A percentile compares a stretch with the other conserved stretches of the same genome.
Evolutionary conservation across 73 alveolate species (phyloP).

Genomic region (Urostyla sp.): DNA sequence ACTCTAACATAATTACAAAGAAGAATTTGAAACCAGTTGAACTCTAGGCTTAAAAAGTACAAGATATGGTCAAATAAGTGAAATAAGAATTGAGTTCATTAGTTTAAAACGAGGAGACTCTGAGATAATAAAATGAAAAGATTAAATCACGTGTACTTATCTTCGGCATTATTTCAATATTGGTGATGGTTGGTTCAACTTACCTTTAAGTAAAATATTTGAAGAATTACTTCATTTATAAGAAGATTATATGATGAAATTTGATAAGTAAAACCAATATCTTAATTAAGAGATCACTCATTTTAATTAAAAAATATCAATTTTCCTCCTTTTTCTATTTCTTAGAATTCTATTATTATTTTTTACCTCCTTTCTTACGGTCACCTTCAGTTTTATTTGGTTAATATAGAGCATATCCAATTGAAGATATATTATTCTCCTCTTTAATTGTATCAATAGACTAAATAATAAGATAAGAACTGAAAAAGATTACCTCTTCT

Average conservation of each 20-base stretch:
- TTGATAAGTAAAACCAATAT: not conserved
- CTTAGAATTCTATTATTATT: not conserved
- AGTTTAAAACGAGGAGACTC: slow-evolving; percentile 38
- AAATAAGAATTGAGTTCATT: slow-evolving; percentile 50
- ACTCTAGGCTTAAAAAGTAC: slow-evolving; percentile 41
- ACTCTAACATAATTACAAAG: slow-evolving; percentile 47
- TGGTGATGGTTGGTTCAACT: slow-evolving; percentile 53
- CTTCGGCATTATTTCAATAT: slow-evolving; percentile 51
- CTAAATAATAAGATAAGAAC: not conserved
- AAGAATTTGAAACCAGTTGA: slow-evolving; percentile 56
- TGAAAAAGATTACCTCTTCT: not conserved
- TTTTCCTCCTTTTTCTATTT: slow-evolving; percentile 7
- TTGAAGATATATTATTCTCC: slow-evolving; percentile 63
- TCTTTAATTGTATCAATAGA: slow-evolving; percentile 40
- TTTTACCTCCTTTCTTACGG: slow-evolving; percentile 25
- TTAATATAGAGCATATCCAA: slow-evolving; percentile 63
- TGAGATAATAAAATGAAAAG: slow-evolving; percentile 33
- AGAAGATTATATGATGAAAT: slow-evolving; percentile 48
- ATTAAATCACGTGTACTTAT: slow-evolving; percentile 57
- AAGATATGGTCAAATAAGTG: slow-evolving; percentile 50
- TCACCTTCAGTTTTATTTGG: not conserved
- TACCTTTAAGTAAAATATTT: slow-evolving; percentile 43
- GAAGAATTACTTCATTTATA: slow-evolving; percentile 58
- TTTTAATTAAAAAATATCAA: not conserved
- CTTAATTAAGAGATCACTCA: not conserved